Percentiles rank a stretch among this genome's conserved stretches.
Evolutionary conservation across 2,329 filamentous ascomycete genomes (phyloP).

Genomic region (Aciculosporium take): DNA sequence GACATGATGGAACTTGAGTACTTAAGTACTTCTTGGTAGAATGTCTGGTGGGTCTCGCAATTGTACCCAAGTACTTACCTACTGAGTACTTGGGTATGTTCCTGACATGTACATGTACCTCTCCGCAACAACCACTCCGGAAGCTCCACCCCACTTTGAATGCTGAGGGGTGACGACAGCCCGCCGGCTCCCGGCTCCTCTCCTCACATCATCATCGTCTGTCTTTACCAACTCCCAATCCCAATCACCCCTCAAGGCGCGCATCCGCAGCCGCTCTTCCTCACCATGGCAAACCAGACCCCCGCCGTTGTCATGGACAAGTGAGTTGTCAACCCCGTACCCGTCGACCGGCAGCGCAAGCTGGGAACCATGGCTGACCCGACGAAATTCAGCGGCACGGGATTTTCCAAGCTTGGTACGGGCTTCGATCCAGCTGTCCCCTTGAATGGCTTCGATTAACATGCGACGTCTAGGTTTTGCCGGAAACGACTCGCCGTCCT

Average conservation of each 20-base stretch:
- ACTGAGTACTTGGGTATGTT: too few species aligned
- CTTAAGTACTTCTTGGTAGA: too few species aligned
- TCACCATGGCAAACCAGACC: constrained; percentile 85
- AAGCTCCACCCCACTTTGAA: constrained; percentile 6
- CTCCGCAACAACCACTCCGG: neutral
- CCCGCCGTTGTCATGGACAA: constrained; percentile 99
- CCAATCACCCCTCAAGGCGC: constrained; percentile 6
- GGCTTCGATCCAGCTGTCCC: neutral
- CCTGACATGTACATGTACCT: too few species aligned
- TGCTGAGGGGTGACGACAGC: constrained; percentile 8
- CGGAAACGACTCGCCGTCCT: constrained; percentile 97
- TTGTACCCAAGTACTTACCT: too few species aligned
- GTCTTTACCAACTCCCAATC: neutral
- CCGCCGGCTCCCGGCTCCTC: constrained; percentile 2
- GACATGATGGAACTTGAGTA: too few species aligned
- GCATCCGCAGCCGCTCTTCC: constrained; percentile 12
- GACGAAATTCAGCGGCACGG: constrained; percentile 65
- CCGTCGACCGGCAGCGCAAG: constrained; percentile 6
- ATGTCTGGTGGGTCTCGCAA: neutral
- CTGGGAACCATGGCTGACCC: constrained; percentile 17
- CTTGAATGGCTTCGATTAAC: constrained; percentile 12
- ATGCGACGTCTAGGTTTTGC: constrained; percentile 59
- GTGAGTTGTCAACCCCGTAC: constrained; percentile 46
- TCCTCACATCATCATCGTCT: constrained; percentile 5
- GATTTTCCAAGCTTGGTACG: constrained; percentile 96